A percentile compares a stretch with the other conserved stretches of the same genome.
Evolutionary conservation across 176 grass and related monocot genomes (phyloP).

Genomic region (Typha latifolia): DNA sequence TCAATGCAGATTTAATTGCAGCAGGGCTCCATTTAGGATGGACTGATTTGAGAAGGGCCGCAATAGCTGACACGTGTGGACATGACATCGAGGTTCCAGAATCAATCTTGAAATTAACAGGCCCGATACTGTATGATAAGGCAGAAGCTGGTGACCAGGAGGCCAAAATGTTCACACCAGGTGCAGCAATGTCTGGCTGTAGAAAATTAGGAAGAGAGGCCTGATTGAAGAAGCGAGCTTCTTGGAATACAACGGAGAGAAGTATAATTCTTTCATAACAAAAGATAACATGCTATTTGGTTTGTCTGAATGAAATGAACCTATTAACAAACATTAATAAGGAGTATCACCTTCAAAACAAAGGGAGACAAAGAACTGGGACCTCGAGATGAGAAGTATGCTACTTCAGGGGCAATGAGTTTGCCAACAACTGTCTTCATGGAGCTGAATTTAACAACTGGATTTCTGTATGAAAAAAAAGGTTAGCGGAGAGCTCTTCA

Average conservation of each 20-base stretch:
- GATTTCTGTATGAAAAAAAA: constrained; percentile 39
- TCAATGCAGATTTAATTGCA: constrained; percentile 79
- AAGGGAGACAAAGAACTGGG: constrained; percentile 78
- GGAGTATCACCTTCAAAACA: constrained; percentile 60
- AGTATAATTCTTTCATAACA: too few relatives aligned
- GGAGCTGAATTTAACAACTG: constrained; percentile 47
- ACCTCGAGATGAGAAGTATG: constrained; percentile 89
- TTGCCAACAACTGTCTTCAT: constrained; percentile 65
- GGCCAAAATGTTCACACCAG: constrained; percentile 94
- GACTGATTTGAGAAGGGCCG: constrained; percentile 72
- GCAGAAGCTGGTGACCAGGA: constrained; percentile 74
- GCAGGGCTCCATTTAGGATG: constrained; percentile 89
- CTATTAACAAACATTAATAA: not conserved
- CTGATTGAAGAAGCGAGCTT: not conserved
- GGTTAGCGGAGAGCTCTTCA: not conserved
- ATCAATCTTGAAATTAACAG: constrained; percentile 76
- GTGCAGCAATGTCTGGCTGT: constrained; percentile 81
- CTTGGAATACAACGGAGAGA: not conserved
- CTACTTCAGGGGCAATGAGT: constrained; percentile 78
- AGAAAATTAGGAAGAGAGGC: not conserved
- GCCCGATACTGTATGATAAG: constrained; percentile 37
- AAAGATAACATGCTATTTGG: too few relatives aligned
- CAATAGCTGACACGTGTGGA: constrained; percentile 64
- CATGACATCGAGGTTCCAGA: constrained; percentile 97
- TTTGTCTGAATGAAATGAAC: too few relatives aligned